Evolutionary conservation across 805 yeast genomes (phyloP).

Genomic region (Candida ponderosae): DNA sequence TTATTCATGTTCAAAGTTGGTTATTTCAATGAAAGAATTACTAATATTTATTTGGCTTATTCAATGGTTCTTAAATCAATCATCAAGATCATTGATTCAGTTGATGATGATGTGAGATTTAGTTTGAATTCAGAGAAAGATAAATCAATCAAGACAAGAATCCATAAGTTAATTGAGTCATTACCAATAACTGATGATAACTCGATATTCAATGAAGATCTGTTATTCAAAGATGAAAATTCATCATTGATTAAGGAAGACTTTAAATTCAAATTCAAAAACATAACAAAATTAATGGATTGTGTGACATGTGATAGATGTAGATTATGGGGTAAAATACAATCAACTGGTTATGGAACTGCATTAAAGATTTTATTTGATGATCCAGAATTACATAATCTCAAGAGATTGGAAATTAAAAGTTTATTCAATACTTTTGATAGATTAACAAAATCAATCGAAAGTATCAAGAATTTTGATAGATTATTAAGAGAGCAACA

Average conservation of each 20-base stretch:
- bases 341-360: slow-evolving; percentile 96
- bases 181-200: slow-evolving; percentile 18
- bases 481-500: slow-evolving; percentile 20
- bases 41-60: slow-evolving; percentile 88
- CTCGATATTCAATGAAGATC: slow-evolving; percentile 41
- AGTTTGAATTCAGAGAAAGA: slow-evolving; percentile 36
- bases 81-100: slow-evolving; percentile 39
- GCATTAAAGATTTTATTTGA: slow-evolving; percentile 88
- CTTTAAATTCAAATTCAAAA: slow-evolving; percentile 76
- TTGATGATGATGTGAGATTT: slow-evolving; percentile 28
- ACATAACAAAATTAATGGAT: slow-evolving; percentile 91
- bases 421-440: slow-evolving; percentile 91
- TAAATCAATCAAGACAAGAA: slow-evolving; percentile 33
- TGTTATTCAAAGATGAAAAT: slow-evolving; percentile 39
- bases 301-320: slow-evolving; percentile 99
- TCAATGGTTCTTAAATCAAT: slow-evolving; percentile 80
- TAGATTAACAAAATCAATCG: slow-evolving; percentile 78
- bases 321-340: slow-evolving; percentile 96
- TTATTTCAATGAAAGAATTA: slow-evolving; percentile 75
- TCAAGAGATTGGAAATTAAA: slow-evolving; percentile 70
- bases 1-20: slow-evolving; percentile 90
- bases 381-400: slow-evolving; percentile 36
- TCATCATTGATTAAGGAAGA: slow-evolving; percentile 61
- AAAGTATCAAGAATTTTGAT: slow-evolving; percentile 67
- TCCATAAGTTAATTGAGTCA: slow-evolving; percentile 30